These are phyloP conservation scores for Penicillium ochrochloron DNA, from an alignment of 495 filamentous ascomycete species.

Conservation along the genomic window DNA sequence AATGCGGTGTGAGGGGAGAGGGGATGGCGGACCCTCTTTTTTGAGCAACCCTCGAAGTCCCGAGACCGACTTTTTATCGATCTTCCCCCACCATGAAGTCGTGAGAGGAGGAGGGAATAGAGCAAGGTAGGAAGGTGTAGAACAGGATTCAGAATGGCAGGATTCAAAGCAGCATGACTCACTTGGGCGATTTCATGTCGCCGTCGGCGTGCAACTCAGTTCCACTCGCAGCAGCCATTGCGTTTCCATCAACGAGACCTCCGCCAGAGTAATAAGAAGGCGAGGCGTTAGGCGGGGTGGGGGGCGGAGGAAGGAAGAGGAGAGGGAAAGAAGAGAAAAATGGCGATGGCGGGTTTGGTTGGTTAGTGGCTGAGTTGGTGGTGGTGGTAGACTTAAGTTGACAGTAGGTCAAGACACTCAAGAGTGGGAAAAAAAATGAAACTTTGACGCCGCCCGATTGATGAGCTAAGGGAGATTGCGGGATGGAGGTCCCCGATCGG, in stretches of 20 bases:
- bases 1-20: conserved; percentile 31
- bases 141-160: neutral
- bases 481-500: conserved; percentile 39
- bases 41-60: conserved; percentile 10
- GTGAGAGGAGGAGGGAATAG: neutral
- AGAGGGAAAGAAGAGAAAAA: conserved; percentile 11
- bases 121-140: neutral
- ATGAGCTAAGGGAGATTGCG: conserved; percentile 52
- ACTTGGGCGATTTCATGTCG: conserved; percentile 57
- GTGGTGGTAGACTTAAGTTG: conserved; percentile 2
- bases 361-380: neutral
- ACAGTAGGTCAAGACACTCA: no score
- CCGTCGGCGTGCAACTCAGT: conserved; percentile 56
- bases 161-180: conserved; percentile 18
- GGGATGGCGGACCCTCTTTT: conserved; percentile 22
- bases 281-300: conserved; percentile 10
- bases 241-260: conserved; percentile 46
- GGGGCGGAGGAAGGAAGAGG: conserved; percentile 14
- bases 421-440: conserved; percentile 27
- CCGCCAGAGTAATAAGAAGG: conserved; percentile 16
- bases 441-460: conserved; percentile 34
- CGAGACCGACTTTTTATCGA: neutral
- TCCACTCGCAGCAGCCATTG: conserved; percentile 54
- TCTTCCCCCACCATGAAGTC: conserved; percentile 1
- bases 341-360: conserved; percentile 8